A percentile compares a stretch with the other conserved stretches of the same genome.
These are phyloP conservation scores for Fusarium liriodendri DNA, from an alignment of 2,329 filamentous ascomycete genomes.

Conservation along the genomic window DNA sequence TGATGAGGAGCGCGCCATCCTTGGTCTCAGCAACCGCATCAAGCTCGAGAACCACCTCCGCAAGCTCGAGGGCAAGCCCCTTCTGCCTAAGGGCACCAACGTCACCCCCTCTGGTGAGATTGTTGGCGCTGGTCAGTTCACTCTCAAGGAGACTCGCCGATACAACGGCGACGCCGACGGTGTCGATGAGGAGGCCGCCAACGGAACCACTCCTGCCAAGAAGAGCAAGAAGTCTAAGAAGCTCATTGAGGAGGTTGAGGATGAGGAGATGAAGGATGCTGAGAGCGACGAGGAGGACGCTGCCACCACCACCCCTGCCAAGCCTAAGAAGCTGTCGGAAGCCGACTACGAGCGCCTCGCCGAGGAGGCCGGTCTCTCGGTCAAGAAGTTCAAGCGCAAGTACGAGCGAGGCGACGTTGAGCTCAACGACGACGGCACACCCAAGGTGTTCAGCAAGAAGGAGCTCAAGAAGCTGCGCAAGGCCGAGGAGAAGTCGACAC, in stretches of 20 bases:
- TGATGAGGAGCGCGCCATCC: constrained; percentile 87
- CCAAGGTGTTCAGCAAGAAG: constrained; percentile 79
- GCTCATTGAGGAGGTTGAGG: constrained; percentile 55
- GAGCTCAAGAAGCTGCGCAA: constrained; percentile 79
- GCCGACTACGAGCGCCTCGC: constrained; percentile 71
- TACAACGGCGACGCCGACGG: constrained; percentile 97
- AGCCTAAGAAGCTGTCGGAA: constrained; percentile 61
- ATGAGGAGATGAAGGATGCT: constrained; percentile 59
- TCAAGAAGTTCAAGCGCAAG: constrained; percentile 83
- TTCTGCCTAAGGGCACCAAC: constrained; percentile 79
- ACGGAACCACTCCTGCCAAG: constrained; percentile 50
- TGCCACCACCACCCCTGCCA: constrained; percentile 48
- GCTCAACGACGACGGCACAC: constrained; percentile 72
- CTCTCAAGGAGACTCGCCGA: constrained; percentile 90
- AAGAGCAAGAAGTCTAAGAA: constrained; percentile 56
- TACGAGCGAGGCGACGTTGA: constrained; percentile 80
- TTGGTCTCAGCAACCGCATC: constrained; percentile 78
- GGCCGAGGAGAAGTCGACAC: constrained; percentile 62
- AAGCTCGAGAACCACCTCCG: constrained; percentile 82
- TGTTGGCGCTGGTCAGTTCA: constrained; percentile 79
- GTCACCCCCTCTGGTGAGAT: constrained; percentile 79
- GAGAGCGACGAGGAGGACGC: constrained; percentile 48
- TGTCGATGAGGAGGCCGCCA: constrained; percentile 66
- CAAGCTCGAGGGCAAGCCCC: constrained; percentile 88
- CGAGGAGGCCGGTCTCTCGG: constrained; percentile 74